Evolutionary conservation across 805 yeast species (phyloP).

Genomic region (Myxozyma neotropica): DNA sequence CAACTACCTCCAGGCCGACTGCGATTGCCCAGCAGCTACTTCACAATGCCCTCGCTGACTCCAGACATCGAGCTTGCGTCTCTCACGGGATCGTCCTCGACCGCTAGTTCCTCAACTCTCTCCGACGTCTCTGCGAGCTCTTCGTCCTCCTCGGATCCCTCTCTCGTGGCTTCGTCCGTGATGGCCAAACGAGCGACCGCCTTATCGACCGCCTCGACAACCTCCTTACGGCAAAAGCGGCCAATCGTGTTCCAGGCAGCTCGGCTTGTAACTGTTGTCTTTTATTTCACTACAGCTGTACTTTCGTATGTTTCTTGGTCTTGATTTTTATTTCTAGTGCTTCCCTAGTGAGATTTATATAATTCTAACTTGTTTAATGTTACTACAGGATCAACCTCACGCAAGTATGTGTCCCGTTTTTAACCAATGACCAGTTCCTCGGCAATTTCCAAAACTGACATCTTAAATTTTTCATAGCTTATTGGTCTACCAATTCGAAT

Average conservation of each 20-base stretch:
- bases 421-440: neutral
- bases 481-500: conserved; percentile 40
- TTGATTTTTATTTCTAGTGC: neutral
- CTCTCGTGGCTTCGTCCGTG: neutral
- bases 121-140: neutral
- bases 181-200: conserved; percentile 9
- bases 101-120: conserved; percentile 1
- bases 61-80: conserved; percentile 19
- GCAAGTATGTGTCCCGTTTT: conserved; percentile 12
- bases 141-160: neutral
- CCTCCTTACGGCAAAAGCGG: conserved; percentile 14
- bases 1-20: neutral
- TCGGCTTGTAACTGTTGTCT: conserved; percentile 19
- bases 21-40: neutral
- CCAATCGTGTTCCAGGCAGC: conserved; percentile 21
- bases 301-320: conserved; percentile 16
- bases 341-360: neutral
- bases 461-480: conserved; percentile 9
- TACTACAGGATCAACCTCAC: conserved; percentile 32
- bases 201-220: conserved; percentile 4
- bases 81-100: conserved; percentile 7
- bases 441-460: neutral
- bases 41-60: conserved; percentile 9
- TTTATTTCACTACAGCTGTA: conserved; percentile 29
- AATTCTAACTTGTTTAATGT: too few relatives aligned